A percentile compares a stretch with the other conserved stretches of the same genome.
These are phyloP conservation scores for Aschersonia sp. DNA, from an alignment of 2,329 filamentous ascomycete species.

Conservation along the genomic window DNA sequence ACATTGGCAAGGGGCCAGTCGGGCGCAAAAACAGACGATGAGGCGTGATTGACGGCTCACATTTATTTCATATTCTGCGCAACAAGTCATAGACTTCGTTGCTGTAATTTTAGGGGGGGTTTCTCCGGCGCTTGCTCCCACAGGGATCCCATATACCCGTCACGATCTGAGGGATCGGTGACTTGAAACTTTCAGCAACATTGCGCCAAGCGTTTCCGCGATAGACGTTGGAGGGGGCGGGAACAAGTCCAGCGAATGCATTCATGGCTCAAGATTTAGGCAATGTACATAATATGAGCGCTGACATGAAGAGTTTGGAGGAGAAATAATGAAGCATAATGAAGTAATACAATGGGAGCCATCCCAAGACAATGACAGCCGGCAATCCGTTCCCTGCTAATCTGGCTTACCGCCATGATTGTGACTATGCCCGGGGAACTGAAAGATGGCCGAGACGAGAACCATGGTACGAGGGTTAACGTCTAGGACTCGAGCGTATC, in stretches of 20 bases:
- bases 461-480: no score
- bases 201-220: no score
- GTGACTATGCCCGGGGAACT: not conserved
- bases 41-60: not conserved
- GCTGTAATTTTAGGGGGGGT: no score
- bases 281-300: not conserved
- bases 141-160: not conserved
- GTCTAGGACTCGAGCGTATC: no score
- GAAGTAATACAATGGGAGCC: not conserved
- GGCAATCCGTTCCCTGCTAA: not conserved
- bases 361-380: not conserved
- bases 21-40: slow-evolving; percentile 13
- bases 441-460: not conserved
- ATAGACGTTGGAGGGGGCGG: no score
- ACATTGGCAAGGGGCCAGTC: slow-evolving; percentile 17
- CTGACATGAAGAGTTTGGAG: slow-evolving; percentile 8
- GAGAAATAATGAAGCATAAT: not conserved
- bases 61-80: no score
- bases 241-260: slow-evolving; percentile 1
- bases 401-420: not conserved
- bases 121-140: no score
- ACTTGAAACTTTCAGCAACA: no score
- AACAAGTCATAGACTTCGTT: no score
- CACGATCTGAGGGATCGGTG: not conserved
- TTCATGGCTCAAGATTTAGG: not conserved